Conservation (phyloP, 306 rosid genomes). For the Delonix regia region DNA sequence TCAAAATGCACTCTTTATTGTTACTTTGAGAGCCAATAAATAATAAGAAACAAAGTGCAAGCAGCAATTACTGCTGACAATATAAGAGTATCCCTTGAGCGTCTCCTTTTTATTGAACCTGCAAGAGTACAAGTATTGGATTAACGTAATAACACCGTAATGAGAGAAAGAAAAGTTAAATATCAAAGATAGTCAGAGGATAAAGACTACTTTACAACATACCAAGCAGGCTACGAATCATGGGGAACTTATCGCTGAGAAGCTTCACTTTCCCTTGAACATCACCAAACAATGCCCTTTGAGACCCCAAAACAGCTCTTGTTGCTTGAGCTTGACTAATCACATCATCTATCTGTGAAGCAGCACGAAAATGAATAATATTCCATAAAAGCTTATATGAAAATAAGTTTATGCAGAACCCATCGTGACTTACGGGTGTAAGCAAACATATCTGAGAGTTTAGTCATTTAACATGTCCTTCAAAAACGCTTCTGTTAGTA, state of each 20-base stretch:
- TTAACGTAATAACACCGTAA: slow-evolving; percentile 12
- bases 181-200: slow-evolving; percentile 18
- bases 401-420: slow-evolving; percentile 4
- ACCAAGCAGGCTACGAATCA: slow-evolving; percentile 88
- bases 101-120: slow-evolving; percentile 88
- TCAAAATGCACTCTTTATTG: slow-evolving; percentile 20
- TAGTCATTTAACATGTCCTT: slow-evolving; percentile 6
- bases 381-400: slow-evolving; percentile 2
- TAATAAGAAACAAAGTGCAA: slow-evolving; percentile 91
- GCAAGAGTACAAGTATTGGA: slow-evolving; percentile 27
- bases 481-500: background rate
- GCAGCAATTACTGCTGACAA: slow-evolving; percentile 93
- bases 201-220: slow-evolving; percentile 26
- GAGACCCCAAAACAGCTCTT: slow-evolving; percentile 83
- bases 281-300: slow-evolving; percentile 82
- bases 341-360: slow-evolving; percentile 87
- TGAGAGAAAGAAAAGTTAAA: background rate
- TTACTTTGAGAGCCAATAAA: slow-evolving; percentile 97
- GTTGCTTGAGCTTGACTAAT: slow-evolving; percentile 99
- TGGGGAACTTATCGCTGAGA: slow-evolving; percentile 87
- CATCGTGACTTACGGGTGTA: background rate
- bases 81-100: slow-evolving; percentile 91
- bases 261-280: slow-evolving; percentile 95
- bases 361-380: slow-evolving; percentile 3
- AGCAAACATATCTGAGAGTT: slow-evolving; percentile 8